These are phyloP conservation scores for Boletellus ananas DNA, from an alignment of 768 basidiomycete genomes.

Conservation along the genomic window DNA sequence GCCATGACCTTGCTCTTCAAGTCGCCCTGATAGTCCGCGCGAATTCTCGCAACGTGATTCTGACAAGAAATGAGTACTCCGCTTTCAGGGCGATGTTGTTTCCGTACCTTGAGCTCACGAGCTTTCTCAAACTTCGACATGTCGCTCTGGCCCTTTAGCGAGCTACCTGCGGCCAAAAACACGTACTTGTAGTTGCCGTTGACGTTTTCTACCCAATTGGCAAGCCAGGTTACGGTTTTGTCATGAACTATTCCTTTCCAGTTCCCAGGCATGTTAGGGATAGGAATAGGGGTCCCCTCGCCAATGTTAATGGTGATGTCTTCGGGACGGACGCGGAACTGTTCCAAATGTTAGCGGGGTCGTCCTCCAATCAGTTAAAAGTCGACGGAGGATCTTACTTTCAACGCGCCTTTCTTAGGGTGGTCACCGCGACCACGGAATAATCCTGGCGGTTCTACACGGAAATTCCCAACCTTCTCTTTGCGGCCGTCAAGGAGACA, in stretches of 20 bases:
- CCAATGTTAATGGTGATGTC: conserved; percentile 97
- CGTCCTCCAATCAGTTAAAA: neutral
- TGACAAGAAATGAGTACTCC: conserved; percentile 31
- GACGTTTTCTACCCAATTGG: conserved; percentile 98
- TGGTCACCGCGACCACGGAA: conserved; percentile 98
- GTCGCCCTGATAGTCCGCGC: conserved; percentile 81
- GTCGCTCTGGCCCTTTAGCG: conserved; percentile 97
- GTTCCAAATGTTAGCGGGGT: conserved; percentile 7
- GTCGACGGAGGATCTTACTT: conserved; percentile 48
- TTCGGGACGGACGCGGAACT: conserved; percentile 89
- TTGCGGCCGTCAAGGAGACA: conserved; percentile 94
- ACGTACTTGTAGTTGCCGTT: conserved; percentile 96
- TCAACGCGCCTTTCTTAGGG: conserved; percentile 93
- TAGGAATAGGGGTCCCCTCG: conserved; percentile 63
- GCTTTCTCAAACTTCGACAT: conserved; percentile 98
- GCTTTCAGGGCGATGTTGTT: neutral
- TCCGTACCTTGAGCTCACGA: conserved; percentile 81
- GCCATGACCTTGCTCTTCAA: conserved; percentile 90
- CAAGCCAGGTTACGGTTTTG: conserved; percentile 97
- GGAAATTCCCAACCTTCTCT: conserved; percentile 98
- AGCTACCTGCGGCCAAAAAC: conserved; percentile 95
- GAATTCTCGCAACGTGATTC: conserved; percentile 89
- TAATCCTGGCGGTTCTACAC: conserved; percentile 96
- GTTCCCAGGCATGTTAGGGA: conserved; percentile 87
- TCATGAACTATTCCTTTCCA: conserved; percentile 91